These are phyloP conservation scores for Aspergillus bertholletiae DNA, from an alignment of 495 filamentous ascomycete genomes.

Conservation along the genomic window DNA sequence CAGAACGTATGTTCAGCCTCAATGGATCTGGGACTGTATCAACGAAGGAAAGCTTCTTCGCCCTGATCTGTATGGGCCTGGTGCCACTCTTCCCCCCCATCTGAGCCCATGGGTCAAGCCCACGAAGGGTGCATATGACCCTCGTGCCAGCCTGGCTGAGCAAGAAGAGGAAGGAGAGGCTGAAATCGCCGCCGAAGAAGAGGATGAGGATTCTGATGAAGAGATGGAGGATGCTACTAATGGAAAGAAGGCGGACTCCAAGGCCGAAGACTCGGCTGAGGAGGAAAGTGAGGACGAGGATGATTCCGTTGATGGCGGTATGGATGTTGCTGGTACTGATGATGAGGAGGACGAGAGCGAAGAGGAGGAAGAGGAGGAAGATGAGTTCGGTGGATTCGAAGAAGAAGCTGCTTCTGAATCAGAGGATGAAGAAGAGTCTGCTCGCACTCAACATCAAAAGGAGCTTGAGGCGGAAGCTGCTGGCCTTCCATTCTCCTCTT, in stretches of 20 bases:
- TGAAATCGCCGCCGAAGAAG: constrained; percentile 56
- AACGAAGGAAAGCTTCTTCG: constrained; percentile 85
- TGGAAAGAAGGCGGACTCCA: constrained; percentile 17
- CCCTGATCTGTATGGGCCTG: constrained; percentile 85
- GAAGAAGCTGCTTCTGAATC: constrained; percentile 40
- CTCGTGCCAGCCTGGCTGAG: constrained; percentile 68
- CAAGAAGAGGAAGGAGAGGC: constrained; percentile 80
- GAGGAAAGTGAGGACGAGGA: constrained; percentile 53
- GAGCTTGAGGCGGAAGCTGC: constrained; percentile 89
- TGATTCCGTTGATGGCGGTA: constrained; percentile 50
- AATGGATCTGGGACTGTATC: constrained; percentile 97
- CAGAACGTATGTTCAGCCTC: constrained; percentile 88
- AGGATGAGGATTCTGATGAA: constrained; percentile 45
- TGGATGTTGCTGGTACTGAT: constrained; percentile 54
- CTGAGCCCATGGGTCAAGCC: constrained; percentile 94
- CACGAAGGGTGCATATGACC: constrained; percentile 81
- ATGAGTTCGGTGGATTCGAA: constrained; percentile 41
- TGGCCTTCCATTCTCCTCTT: constrained; percentile 48
- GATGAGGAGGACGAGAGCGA: constrained; percentile 41
- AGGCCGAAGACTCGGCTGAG: neutral
- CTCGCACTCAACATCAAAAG: constrained; percentile 63
- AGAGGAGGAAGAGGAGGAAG: constrained; percentile 39
- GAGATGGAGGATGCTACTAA: constrained; percentile 39
- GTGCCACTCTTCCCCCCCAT: constrained; percentile 86
- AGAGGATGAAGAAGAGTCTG: constrained; percentile 53